Evolutionary conservation across 1,139 yeast species (phyloP), one percentile per base, ranked within the genome.

Genomic region (Saccharomyces hybrid): DNA sequence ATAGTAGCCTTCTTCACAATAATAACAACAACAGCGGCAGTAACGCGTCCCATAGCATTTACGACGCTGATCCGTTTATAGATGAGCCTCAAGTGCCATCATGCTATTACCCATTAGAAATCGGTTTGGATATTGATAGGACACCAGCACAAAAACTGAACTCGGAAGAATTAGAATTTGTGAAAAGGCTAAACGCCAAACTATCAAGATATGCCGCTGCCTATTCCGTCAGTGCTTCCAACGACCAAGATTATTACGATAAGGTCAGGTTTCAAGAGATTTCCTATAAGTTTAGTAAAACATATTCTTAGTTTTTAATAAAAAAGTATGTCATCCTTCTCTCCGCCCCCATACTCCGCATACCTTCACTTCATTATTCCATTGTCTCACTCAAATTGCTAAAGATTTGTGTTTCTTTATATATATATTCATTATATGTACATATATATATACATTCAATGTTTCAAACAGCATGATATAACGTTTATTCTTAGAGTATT

Each of bases 231-330:
- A 60, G 60, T 19, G 66, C 61, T 38, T 58, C 66, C 21, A 59
- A 55, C 12, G 61, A 63, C 41, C 65, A 64, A 51, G 68, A 65
- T 26, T 64, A 67, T 53, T 61, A 60, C 47, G 70, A 68, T 54
- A 67, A 68, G 53, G 64, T 67, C 24, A 59, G 71, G 28, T 63
- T 65, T 49, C 71, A 68, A 55, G 71, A 68, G 56, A 65, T 68
- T 21, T 63, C 66, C n/a, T 67, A 66, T 56, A 63, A 66, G 51
- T 64, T 68, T 49, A 64, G 69, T 47, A 68, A 66, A 51, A 66
- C 71, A 3, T 65, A 67, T 50, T 61, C 63, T 53, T 63, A 49
- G 51, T 14, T 19, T 19, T 27, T 19, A 19, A 38, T 24, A 38
- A 28, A 38, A 28, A 38, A 38, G 44, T 19, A 38, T 11, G 11